These are phyloP conservation scores for Apium graveolens DNA, from an alignment of 129 eudicot genomes.

Conservation along the genomic window DNA sequence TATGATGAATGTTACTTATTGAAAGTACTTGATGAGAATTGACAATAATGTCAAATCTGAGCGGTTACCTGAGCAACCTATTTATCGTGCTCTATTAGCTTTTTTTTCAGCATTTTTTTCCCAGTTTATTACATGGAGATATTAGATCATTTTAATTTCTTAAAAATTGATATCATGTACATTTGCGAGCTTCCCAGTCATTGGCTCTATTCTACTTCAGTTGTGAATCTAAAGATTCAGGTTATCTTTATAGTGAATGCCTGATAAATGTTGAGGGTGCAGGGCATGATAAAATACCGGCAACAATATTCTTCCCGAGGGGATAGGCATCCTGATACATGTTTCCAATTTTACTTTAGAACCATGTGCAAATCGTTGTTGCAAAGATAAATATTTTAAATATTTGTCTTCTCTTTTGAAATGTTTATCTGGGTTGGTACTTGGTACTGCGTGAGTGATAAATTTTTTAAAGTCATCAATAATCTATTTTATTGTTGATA, in stretches of 20 bases:
- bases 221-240: not conserved
- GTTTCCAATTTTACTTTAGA: not conserved
- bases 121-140: not conserved
- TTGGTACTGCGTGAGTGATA: not conserved
- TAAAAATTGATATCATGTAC: too few relatives aligned
- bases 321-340: not conserved
- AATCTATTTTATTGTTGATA: not conserved
- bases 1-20: conserved; percentile 13
- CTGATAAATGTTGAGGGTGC: not conserved
- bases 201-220: not conserved
- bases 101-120: not conserved
- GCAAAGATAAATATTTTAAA: not conserved
- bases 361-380: not conserved
- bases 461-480: not conserved
- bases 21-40: conserved; percentile 7
- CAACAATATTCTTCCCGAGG: not conserved
- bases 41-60: conserved; percentile 35
- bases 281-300: not conserved
- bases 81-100: not conserved
- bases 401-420: not conserved
- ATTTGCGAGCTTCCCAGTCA: not conserved
- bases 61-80: conserved; percentile 68
- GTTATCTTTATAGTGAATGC: not conserved
- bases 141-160: not conserved
- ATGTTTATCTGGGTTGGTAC: not conserved